A percentile compares a stretch with the other conserved stretches of the same genome.
These are phyloP conservation scores for Fonsecaea nubica DNA, from an alignment of 2,329 filamentous ascomycete species.

Conservation along the genomic window DNA sequence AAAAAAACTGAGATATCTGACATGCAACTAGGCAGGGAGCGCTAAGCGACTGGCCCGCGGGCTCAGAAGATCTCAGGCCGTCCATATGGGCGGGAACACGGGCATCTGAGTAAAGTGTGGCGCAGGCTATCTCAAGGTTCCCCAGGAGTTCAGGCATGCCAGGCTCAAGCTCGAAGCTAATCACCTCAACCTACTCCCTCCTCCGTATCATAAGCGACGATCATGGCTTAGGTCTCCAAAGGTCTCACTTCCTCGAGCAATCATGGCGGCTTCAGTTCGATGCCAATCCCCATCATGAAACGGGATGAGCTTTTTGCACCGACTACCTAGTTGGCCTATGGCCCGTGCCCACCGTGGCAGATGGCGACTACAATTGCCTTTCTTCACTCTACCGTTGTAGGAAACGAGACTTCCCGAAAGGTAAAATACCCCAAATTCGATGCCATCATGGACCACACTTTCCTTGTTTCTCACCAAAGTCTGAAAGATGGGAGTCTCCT, in stretches of 20 bases:
- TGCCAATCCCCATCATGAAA: neutral
- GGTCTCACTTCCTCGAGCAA: neutral
- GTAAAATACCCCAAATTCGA: neutral
- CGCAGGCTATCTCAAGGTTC: neutral
- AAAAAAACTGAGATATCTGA: no score
- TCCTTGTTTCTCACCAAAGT: neutral
- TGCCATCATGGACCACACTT: neutral
- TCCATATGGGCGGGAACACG: neutral
- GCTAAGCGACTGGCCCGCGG: no score
- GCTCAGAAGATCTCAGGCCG: neutral
- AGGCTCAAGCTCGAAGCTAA: neutral
- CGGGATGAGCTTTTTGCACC: neutral
- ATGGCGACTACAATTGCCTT: neutral
- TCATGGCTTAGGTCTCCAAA: neutral
- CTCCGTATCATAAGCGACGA: neutral
- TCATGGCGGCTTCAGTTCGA: neutral
- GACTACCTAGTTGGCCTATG: neutral
- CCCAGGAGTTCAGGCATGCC: neutral
- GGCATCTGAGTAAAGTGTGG: neutral
- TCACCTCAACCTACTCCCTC: neutral
- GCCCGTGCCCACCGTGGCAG: neutral
- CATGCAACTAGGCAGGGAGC: neutral
- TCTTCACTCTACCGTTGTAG: neutral
- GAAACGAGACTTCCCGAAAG: constrained; percentile 2
- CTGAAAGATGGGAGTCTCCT: neutral